phyloP scores from a whole-genome alignment of 163 green algal species.

The Trebouxiophyceae sp. region DNA sequence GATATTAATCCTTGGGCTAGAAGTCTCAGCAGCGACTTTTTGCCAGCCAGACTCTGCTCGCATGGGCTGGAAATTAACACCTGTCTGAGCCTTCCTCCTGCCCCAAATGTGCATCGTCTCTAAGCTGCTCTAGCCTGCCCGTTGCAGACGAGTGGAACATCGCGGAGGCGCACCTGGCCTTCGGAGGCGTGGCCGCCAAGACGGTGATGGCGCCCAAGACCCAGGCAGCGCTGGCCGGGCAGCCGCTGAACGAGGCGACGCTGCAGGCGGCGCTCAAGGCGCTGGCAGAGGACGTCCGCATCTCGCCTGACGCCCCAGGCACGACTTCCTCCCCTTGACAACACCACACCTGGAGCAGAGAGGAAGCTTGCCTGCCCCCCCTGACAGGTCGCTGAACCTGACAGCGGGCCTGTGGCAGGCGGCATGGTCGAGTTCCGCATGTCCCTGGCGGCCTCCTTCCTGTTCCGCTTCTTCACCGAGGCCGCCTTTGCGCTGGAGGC shows the following conservation, averaged over 20 bases:
- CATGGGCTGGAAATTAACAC: too few species aligned
- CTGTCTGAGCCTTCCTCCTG: background rate
- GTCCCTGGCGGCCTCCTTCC: conserved; percentile 79
- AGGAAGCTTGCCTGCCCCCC: background rate
- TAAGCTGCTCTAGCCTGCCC: background rate
- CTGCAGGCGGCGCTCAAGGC: conserved; percentile 54
- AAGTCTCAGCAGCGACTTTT: too few species aligned
- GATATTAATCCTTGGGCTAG: too few species aligned
- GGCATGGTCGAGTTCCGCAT: conserved; percentile 88
- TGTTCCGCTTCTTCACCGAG: conserved; percentile 91
- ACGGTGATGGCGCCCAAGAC: conserved; percentile 61
- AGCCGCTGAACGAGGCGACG: conserved; percentile 45
- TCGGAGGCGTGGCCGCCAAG: conserved; percentile 79
- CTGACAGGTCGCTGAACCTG: background rate
- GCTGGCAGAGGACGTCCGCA: conserved; percentile 66
- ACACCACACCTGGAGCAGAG: too few species aligned
- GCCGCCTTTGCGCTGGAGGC: conserved; percentile 38
- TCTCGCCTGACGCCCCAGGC: conserved; percentile 67
- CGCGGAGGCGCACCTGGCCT: conserved; percentile 65
- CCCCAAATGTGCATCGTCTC: background rate
- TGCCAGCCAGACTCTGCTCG: too few species aligned
- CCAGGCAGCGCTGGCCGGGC: conserved; percentile 48
- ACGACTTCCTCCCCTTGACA: too few species aligned
- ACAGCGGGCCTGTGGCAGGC: conserved; percentile 25
- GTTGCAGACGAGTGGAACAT: conserved; percentile 46